phyloP scores from a whole-genome alignment of 129 eudicot species.

The Logfia minima region DNA sequence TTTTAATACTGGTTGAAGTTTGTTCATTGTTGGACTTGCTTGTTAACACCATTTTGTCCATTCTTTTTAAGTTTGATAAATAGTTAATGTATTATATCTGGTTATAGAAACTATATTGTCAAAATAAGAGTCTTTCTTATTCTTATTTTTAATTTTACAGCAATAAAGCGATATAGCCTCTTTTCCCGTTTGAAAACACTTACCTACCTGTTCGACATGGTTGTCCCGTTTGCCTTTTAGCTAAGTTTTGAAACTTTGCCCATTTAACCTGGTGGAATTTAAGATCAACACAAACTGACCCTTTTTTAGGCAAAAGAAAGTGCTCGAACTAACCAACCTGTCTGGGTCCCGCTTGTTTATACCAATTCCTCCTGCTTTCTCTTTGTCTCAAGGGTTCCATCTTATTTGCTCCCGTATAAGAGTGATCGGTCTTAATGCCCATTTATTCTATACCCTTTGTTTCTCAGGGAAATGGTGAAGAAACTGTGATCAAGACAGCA shows the following conservation, averaged over 20 bases:
- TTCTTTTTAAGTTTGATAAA: not conserved
- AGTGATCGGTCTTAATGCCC: not conserved
- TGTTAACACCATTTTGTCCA: not conserved
- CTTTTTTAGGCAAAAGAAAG: no score
- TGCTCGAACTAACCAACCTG: not conserved
- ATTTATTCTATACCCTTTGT: not conserved
- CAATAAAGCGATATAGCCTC: not conserved
- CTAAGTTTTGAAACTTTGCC: not conserved
- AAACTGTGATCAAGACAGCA: slow-evolving; percentile 64
- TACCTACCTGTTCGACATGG: not conserved
- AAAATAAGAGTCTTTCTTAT: no score
- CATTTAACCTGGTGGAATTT: no score
- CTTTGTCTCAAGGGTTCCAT: not conserved
- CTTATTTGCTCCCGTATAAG: not conserved
- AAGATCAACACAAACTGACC: no score
- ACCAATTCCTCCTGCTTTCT: not conserved
- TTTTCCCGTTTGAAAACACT: not conserved
- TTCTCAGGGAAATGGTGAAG: slow-evolving; percentile 40
- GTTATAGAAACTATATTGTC: no score
- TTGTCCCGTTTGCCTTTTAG: not conserved
- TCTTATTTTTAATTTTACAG: no score
- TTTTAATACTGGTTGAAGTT: no score
- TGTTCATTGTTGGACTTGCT: no score
- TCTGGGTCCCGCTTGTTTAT: not conserved
- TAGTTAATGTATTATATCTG: not conserved